Evolutionary conservation across 768 basidiomycete genomes (phyloP), one percentile per base, ranked within the genome.

Genomic region (Leccinum barrowsii): DNA sequence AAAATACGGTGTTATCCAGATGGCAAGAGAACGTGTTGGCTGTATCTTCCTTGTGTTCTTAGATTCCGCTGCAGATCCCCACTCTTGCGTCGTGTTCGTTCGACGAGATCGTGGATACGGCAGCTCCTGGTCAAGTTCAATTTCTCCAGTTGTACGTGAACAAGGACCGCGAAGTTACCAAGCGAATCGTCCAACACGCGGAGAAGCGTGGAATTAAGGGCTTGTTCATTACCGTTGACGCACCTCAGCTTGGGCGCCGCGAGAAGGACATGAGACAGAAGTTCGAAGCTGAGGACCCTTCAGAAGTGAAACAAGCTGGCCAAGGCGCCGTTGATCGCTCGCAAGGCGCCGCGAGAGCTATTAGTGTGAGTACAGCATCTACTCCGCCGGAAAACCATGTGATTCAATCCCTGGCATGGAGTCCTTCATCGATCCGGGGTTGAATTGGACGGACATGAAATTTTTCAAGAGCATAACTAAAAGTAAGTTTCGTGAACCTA

Each of bases 221-320:
- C 4, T 77, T 98, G 12, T 98, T 98, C 74, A 97, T 98, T 70
- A 98, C 96, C 0, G 96, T 98, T 26, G 96, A 98, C 75, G 96
- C 96, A 0, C 96, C 96, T 6, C 94, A 97, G 64, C 85, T 98
- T 10, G 96, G 96, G 47, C 84, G 94, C 12, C 82, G 95, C 59
- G 94, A 96, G 72, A 94, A 95, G 59, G 96, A 98, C 68, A 98
- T 98, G 94, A 81, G 96, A 24, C 90, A 90, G 85, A 96, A 94
- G 70, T 98, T 98, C 60, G 92, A 90, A 40, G 93, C 89, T 2
- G 89, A 87, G 40, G 73, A 74, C 32, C 73, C 73, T 7, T 74
- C 73, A n/a, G 71, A 74, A 46, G 71, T 73, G 21, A 69, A 61
- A n/a, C 82, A 82, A 68, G 76, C 75, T n/a, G 73, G 74, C 12